phyloP scores from a whole-genome alignment of 345 rosid species.

The Citrus trifoliata region DNA sequence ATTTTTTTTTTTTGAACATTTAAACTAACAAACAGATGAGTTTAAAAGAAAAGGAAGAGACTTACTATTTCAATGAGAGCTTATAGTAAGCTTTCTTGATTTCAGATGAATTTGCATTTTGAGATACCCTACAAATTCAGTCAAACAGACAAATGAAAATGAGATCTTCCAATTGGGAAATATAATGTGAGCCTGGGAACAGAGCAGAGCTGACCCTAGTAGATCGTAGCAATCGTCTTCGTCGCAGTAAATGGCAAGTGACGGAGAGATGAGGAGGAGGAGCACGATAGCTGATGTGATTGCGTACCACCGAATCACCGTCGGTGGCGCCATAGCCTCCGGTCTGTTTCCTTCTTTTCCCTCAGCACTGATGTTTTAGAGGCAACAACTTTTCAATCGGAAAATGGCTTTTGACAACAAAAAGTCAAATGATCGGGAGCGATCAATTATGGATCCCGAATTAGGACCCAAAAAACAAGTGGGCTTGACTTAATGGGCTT shows the following conservation, averaged over 20 bases:
- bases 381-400: neutral
- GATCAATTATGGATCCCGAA: neutral
- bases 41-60: slow-evolving; percentile 4
- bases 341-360: neutral
- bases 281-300: slow-evolving; percentile 33
- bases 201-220: slow-evolving; percentile 49
- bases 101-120: slow-evolving; percentile 84
- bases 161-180: neutral
- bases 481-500: neutral
- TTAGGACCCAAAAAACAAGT: neutral
- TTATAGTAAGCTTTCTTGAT: slow-evolving; percentile 94
- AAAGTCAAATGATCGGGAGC: neutral
- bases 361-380: neutral
- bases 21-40: slow-evolving; percentile 9
- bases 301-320: slow-evolving; percentile 44
- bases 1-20: neutral
- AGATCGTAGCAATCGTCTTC: slow-evolving; percentile 97
- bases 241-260: slow-evolving; percentile 87
- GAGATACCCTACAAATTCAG: slow-evolving; percentile 61
- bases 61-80: slow-evolving; percentile 85
- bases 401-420: neutral
- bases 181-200: neutral
- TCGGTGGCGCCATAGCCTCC: slow-evolving; percentile 60
- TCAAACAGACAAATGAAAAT: neutral
- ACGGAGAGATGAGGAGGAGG: slow-evolving; percentile 40